Percentiles rank a stretch among this genome's conserved stretches.
Conservation (phyloP, 2,329 filamentous ascomycete genomes). For the Monilinia fructigena region DNA sequence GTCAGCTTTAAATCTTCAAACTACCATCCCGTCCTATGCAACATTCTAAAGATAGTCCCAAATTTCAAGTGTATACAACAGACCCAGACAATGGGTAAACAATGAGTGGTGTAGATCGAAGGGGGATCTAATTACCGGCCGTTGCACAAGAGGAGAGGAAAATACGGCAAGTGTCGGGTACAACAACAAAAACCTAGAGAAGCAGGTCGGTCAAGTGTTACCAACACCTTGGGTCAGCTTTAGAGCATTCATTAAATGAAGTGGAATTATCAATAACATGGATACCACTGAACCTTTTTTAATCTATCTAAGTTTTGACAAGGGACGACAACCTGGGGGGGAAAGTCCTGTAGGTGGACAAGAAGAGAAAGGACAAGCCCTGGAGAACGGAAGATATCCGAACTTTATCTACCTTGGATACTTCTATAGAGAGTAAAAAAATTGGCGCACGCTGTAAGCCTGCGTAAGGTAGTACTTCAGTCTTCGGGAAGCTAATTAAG, state of each 20-base stretch:
- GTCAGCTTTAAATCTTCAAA: constrained; percentile 20
- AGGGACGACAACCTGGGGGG: neutral
- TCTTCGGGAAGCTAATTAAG: neutral
- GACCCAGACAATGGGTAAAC: constrained; percentile 18
- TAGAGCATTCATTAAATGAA: neutral
- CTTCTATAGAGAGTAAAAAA: constrained; percentile 3
- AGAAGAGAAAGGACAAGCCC: neutral
- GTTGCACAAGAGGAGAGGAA: neutral
- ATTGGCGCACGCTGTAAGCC: neutral
- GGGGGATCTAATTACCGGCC: constrained; percentile 18
- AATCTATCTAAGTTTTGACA: neutral
- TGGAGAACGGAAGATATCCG: constrained; percentile 6
- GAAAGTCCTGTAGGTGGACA: neutral
- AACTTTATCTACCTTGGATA: neutral
- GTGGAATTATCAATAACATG: neutral
- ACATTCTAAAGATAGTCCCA: constrained; percentile 16
- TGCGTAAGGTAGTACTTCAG: neutral
- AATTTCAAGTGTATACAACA: neutral
- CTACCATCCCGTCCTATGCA: constrained; percentile 5
- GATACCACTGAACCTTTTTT: neutral
- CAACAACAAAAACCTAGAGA: neutral
- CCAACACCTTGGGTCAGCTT: constrained; percentile 21
- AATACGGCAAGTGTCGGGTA: neutral
- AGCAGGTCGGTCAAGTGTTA: constrained; percentile 20
- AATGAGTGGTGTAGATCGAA: constrained; percentile 11